Evolutionary conservation across 2,329 filamentous ascomycete genomes (phyloP).

Genomic region (Periconia sp.): DNA sequence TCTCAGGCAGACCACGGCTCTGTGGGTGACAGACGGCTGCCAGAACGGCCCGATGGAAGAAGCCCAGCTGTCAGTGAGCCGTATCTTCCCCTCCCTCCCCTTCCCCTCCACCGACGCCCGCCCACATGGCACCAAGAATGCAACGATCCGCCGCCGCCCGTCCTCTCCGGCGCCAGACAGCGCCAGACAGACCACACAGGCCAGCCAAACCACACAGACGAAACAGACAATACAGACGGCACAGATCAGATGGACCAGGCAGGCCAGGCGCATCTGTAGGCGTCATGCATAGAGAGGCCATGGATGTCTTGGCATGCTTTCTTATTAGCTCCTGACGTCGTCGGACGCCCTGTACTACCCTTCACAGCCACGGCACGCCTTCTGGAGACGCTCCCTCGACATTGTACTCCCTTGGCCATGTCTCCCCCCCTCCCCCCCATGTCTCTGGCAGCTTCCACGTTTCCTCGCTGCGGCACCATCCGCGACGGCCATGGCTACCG

Average conservation of each 20-base stretch:
- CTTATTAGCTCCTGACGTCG: conserved; percentile 27
- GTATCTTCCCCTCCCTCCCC: not conserved
- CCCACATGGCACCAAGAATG: conserved; percentile 4
- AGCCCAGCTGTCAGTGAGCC: not conserved
- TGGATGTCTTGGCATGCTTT: conserved; percentile 28
- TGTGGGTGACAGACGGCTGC: no score
- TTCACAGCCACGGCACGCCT: conserved; percentile 22
- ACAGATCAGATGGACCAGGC: no score
- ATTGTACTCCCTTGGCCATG: conserved; percentile 25
- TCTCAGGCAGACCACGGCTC: no score
- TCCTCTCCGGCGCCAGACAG: no score
- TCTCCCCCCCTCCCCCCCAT: conserved; percentile 23
- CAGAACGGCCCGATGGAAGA: not conserved
- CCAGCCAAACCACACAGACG: no score
- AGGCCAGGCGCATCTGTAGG: not conserved
- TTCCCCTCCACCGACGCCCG: conserved; percentile 3
- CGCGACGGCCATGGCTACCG: no score
- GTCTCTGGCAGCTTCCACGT: conserved; percentile 38
- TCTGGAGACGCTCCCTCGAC: conserved; percentile 25
- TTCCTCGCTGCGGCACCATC: conserved; percentile 27
- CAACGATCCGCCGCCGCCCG: no score
- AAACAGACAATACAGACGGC: no score
- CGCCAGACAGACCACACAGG: no score
- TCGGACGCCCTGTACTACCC: conserved; percentile 34
- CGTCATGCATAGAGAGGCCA: conserved; percentile 1